These are phyloP conservation scores for Colletotrichum cereale DNA, from an alignment of 2,329 filamentous ascomycete genomes.

Conservation along the genomic window DNA sequence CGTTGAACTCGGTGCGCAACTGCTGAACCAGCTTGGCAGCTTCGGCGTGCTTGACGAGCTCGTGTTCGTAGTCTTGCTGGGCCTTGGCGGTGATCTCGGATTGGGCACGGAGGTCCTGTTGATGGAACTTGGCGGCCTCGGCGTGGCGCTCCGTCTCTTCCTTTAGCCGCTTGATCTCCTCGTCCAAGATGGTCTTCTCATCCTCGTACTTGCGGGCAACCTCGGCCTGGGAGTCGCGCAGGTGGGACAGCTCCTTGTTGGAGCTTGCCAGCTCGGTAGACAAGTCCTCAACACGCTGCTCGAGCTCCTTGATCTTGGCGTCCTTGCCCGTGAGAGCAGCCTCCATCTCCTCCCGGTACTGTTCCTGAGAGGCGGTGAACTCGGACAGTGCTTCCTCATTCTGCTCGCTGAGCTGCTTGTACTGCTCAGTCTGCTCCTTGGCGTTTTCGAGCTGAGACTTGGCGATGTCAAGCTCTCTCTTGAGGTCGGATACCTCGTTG, in stretches of 20 bases:
- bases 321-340: conserved; percentile 81
- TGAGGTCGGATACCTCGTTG: conserved; percentile 86
- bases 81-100: conserved; percentile 93
- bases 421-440: conserved; percentile 85
- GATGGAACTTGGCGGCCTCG: conserved; percentile 85
- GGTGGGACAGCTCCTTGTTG: conserved; percentile 83
- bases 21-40: conserved; percentile 88
- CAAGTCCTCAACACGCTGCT: conserved; percentile 86
- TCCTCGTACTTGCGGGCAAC: conserved; percentile 78
- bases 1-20: conserved; percentile 83
- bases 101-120: conserved; percentile 92
- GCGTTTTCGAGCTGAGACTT: conserved; percentile 85
- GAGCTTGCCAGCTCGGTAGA: conserved; percentile 83
- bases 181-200: conserved; percentile 82
- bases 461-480: conserved; percentile 85
- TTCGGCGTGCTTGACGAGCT: conserved; percentile 94
- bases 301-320: conserved; percentile 81
- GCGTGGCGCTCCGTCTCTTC: conserved; percentile 85
- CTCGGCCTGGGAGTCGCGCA: conserved; percentile 86
- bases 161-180: conserved; percentile 84
- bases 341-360: conserved; percentile 91
- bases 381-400: conserved; percentile 89
- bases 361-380: conserved; percentile 83
- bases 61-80: conserved; percentile 94
- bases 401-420: conserved; percentile 87